phyloP scores from a whole-genome alignment of 805 yeast species.

The Candida jianshihensis region DNA sequence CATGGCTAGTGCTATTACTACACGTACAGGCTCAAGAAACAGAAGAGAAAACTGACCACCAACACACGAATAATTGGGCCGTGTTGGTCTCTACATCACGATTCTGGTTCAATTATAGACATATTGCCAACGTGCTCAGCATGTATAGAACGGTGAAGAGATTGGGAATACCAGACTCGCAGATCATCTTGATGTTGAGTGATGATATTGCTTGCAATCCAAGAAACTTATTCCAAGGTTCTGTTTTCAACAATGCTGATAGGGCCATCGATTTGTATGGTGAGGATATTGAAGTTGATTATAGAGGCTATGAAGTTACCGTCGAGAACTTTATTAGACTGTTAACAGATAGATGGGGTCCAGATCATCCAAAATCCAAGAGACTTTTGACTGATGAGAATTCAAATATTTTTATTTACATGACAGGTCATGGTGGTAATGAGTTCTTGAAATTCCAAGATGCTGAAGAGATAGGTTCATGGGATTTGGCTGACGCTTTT shows the following conservation, averaged over 20 bases:
- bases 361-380: constrained; percentile 88
- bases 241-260: constrained; percentile 90
- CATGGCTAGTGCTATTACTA: background rate
- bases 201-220: constrained; percentile 98
- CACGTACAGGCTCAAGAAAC: background rate
- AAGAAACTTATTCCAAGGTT: constrained; percentile 91
- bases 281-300: constrained; percentile 91
- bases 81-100: constrained; percentile 93
- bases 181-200: constrained; percentile 89
- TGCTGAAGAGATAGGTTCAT: constrained; percentile 93
- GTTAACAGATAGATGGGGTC: constrained; percentile 92
- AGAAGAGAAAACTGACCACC: constrained; percentile 25
- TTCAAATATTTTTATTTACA: constrained; percentile 86
- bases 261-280: constrained; percentile 91
- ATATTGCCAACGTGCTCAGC: constrained; percentile 92
- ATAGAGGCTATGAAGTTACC: constrained; percentile 95
- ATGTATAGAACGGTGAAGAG: constrained; percentile 94
- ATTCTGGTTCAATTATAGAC: constrained; percentile 98
- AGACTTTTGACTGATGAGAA: constrained; percentile 87
- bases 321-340: constrained; percentile 93
- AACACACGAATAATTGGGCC: constrained; percentile 67
- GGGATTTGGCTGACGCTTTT: constrained; percentile 95
- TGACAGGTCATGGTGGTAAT: constrained; percentile 99
- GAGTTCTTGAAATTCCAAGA: constrained; percentile 97
- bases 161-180: constrained; percentile 95